phyloP scores from a whole-genome alignment of 805 yeast species.

The Ogataea nonfermentans region DNA sequence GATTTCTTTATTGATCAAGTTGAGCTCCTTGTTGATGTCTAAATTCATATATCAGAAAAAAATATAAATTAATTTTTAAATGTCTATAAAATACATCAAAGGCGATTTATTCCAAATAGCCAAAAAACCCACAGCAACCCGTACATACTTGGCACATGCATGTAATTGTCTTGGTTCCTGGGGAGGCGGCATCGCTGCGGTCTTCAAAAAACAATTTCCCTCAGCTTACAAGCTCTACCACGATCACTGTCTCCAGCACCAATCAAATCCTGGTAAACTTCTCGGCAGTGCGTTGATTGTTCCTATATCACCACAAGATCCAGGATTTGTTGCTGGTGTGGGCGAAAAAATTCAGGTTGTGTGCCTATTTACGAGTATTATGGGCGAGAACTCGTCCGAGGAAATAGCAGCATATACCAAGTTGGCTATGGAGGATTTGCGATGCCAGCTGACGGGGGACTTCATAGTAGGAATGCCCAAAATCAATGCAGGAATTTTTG shows the following conservation, averaged over 20 bases:
- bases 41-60: constrained; percentile 17
- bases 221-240: constrained; percentile 50
- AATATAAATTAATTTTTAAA: constrained; percentile 6
- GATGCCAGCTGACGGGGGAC: constrained; percentile 32
- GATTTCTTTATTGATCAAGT: constrained; percentile 38
- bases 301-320: constrained; percentile 33
- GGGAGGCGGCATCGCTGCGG: constrained; percentile 83
- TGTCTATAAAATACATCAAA: constrained; percentile 40
- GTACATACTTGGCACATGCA: constrained; percentile 65
- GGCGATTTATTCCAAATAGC: constrained; percentile 55
- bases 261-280: constrained; percentile 31
- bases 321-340: constrained; percentile 30
- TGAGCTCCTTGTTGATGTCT: constrained; percentile 15
- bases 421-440: constrained; percentile 47
- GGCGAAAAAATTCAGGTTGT: constrained; percentile 42
- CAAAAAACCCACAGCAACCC: constrained; percentile 24
- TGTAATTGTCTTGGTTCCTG: constrained; percentile 78
- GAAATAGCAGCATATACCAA: constrained; percentile 53
- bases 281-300: constrained; percentile 57
- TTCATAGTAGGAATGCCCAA: constrained; percentile 58
- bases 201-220: constrained; percentile 54
- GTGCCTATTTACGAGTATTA: constrained; percentile 70
- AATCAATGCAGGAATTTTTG: constrained; percentile 78
- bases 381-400: constrained; percentile 45
- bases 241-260: constrained; percentile 37